phyloP scores from a whole-genome alignment of 306 rosid genomes.

The Sesbania bispinosa region DNA sequence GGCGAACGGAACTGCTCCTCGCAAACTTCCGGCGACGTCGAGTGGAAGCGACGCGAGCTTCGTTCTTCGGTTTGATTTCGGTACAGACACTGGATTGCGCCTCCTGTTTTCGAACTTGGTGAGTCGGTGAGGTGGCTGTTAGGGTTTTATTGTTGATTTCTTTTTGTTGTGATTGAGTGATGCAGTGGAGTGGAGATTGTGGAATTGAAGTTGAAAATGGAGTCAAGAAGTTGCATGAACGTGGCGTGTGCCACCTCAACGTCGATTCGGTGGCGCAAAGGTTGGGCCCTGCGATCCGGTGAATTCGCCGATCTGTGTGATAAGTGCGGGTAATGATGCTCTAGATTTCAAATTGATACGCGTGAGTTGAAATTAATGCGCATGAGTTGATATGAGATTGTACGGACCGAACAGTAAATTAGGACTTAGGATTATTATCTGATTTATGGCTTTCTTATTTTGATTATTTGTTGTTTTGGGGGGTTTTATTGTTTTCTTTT shows the following conservation, averaged over 20 bases:
- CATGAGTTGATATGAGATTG: slow-evolving; percentile 3
- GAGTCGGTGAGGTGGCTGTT: slow-evolving; percentile 31
- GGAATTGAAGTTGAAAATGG: slow-evolving; percentile 63
- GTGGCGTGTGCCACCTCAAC: slow-evolving; percentile 56
- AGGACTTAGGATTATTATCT: neutral
- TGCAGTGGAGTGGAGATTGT: slow-evolving; percentile 24
- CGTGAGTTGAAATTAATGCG: slow-evolving; percentile 11
- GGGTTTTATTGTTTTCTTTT: neutral
- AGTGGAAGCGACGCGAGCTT: neutral
- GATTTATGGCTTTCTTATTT: slow-evolving; percentile 3
- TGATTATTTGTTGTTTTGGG: neutral
- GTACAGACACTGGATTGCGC: slow-evolving; percentile 5
- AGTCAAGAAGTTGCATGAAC: slow-evolving; percentile 70
- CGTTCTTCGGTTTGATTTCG: slow-evolving; percentile 4
- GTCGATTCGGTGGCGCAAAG: slow-evolving; percentile 79
- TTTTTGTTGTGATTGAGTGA: slow-evolving; percentile 12
- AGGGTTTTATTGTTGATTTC: slow-evolving; percentile 36
- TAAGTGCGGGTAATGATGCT: slow-evolving; percentile 78
- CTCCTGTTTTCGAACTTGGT: neutral
- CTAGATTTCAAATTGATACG: slow-evolving; percentile 14
- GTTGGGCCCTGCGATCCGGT: slow-evolving; percentile 96
- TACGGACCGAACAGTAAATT: slow-evolving; percentile 17
- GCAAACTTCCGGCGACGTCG: neutral
- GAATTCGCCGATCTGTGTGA: slow-evolving; percentile 83
- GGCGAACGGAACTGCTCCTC: slow-evolving; percentile 5